Evolutionary conservation across 2,329 filamentous ascomycete genomes (phyloP), one percentile per base, ranked within the genome.

Genomic region (Claviceps spartinae): DNA sequence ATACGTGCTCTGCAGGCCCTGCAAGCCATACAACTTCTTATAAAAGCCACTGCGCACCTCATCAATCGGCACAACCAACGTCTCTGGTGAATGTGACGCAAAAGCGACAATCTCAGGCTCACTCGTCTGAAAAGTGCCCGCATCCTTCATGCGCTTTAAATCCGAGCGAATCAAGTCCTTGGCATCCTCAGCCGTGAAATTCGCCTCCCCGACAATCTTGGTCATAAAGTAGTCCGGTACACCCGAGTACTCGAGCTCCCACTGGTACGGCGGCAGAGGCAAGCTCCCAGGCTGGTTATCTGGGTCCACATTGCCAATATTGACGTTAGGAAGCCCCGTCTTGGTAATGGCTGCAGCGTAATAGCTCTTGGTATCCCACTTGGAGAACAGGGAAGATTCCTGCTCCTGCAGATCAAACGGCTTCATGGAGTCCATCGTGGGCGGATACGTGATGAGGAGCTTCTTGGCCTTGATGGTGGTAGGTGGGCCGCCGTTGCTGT

Each of bases 371-470:
- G 60, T 64, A n/a, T 55, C 54, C 54, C 69, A 67, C 55, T 66
- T 63, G 52, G 53, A 49, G 54, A 72, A 69, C 30, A 69, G 56
- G 2, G n/a, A 38, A 2, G 44, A 40, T 47, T 72, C 68, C 4
- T 49, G 47, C 0, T 53, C 47, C 50, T 64, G 62, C 2, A 70
- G 57, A 52, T 66, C 62, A 45, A 69, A 65, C 3, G 57, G 52
- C 16, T 49, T 51, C 18, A 70, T 56, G 51, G 66, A 65, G 13
- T 61, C 56, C 5, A 63, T 52, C 7, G 58, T 64, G 0, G 69
- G 69, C 18, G 67, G 62, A n/a, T 65, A 61, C 5, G 69, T 60
- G 37, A 71, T 52, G 11, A 72, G 60, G 5, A 71, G 58, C 38
- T 62, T 62, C 49, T 63, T 62, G 18, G 67, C 67, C 40, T 57